phyloP scores from a whole-genome alignment of 768 basidiomycete species.

The Coprinellus micaceus region DNA sequence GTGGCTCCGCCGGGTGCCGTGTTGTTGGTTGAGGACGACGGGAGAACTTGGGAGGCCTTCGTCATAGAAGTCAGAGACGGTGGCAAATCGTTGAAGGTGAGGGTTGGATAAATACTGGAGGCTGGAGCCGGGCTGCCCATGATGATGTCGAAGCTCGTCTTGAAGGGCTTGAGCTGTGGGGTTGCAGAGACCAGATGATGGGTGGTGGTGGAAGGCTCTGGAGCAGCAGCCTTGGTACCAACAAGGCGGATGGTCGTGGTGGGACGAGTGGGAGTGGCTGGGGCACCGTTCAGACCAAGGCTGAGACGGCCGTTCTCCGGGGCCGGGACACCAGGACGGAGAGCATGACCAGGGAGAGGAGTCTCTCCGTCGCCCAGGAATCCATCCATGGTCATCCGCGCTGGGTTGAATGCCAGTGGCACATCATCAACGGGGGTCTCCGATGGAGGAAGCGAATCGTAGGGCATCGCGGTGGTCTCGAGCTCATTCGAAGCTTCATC shows the following conservation, averaged over 20 bases:
- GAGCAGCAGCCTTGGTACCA: slow-evolving; percentile 17
- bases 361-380: slow-evolving; percentile 30
- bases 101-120: slow-evolving; percentile 35
- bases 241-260: slow-evolving; percentile 54
- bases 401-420: slow-evolving; percentile 42
- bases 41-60: slow-evolving; percentile 14
- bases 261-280: slow-evolving; percentile 39
- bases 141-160: slow-evolving; percentile 65
- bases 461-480: slow-evolving; percentile 37
- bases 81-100: slow-evolving; percentile 32
- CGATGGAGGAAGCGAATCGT: slow-evolving; percentile 36
- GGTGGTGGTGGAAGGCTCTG: slow-evolving; percentile 16
- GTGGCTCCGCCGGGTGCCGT: slow-evolving; percentile 5
- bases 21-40: not conserved
- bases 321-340: slow-evolving; percentile 58
- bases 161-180: slow-evolving; percentile 62
- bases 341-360: slow-evolving; percentile 58
- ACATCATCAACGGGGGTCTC: slow-evolving; percentile 14
- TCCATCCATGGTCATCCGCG: slow-evolving; percentile 20
- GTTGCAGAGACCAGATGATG: slow-evolving; percentile 34
- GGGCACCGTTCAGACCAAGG: slow-evolving; percentile 38
- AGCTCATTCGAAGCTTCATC: slow-evolving; percentile 35
- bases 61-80: slow-evolving; percentile 30
- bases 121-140: slow-evolving; percentile 48
- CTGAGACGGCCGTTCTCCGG: slow-evolving; percentile 60